A percentile compares a stretch with the other conserved stretches of the same genome.
Evolutionary conservation across 2,329 filamentous ascomycete genomes (phyloP).

Genomic region (Fusarium floridanum): DNA sequence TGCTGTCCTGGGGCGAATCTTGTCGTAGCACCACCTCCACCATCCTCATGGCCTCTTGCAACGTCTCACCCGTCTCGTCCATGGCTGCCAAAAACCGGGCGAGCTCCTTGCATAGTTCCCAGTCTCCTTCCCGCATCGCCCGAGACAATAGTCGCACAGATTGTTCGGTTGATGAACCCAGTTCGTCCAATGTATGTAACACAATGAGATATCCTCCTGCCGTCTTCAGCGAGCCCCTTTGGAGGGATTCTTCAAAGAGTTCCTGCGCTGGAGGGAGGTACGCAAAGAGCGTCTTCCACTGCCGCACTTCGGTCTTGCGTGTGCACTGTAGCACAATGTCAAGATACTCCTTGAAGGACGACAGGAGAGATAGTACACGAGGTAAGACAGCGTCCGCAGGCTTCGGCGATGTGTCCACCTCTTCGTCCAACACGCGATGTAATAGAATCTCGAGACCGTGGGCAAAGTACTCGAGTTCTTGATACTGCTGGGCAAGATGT

Average conservation of each 20-base stretch:
- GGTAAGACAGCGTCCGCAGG: constrained; percentile 75
- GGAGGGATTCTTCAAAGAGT: constrained; percentile 92
- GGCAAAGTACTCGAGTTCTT: constrained; percentile 89
- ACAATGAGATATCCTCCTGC: constrained; percentile 97
- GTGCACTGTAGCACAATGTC: constrained; percentile 98
- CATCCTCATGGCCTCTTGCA: constrained; percentile 78
- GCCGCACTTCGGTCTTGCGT: constrained; percentile 94
- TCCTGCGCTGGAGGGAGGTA: constrained; percentile 91
- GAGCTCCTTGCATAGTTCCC: constrained; percentile 95
- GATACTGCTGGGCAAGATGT: constrained; percentile 85
- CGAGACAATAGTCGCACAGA: constrained; percentile 84
- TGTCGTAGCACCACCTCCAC: constrained; percentile 60
- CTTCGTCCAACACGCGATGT: constrained; percentile 93
- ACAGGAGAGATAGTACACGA: constrained; percentile 72
- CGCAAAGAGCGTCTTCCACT: constrained; percentile 93
- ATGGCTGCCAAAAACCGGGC: constrained; percentile 95
- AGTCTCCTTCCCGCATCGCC: constrained; percentile 88
- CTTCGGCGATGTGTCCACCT: constrained; percentile 79
- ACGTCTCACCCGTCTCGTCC: constrained; percentile 85
- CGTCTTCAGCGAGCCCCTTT: constrained; percentile 89
- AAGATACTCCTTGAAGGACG: constrained; percentile 86
- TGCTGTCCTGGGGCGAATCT: constrained; percentile 43
- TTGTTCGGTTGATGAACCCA: constrained; percentile 78
- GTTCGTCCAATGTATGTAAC: constrained; percentile 83
- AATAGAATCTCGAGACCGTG: constrained; percentile 93